Conservation (phyloP, 1,284 basidiomycete genomes). For the Vanrija pseudolonga region DNA sequence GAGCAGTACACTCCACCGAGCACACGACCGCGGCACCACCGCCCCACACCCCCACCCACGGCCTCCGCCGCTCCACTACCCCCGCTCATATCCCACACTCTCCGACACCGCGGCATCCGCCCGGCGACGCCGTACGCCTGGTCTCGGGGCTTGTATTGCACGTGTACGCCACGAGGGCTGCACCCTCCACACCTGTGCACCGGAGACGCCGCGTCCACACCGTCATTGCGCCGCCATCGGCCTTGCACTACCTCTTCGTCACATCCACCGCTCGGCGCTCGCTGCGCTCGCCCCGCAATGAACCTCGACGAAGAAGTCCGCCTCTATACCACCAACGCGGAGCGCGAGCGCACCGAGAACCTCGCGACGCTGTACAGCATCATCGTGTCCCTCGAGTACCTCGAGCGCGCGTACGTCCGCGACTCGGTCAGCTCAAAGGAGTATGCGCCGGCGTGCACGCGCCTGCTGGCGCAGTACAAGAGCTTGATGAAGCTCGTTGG, state of each 20-base stretch:
- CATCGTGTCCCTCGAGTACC: slow-evolving; percentile 85
- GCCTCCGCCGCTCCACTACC: too few relatives aligned
- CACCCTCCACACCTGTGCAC: too few relatives aligned
- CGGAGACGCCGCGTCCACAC: too few relatives aligned
- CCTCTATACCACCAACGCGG: slow-evolving; percentile 80
- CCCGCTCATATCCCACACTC: too few relatives aligned
- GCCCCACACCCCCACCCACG: too few relatives aligned
- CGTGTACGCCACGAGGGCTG: too few relatives aligned
- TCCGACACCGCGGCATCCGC: too few relatives aligned
- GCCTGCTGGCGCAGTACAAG: slow-evolving; percentile 91
- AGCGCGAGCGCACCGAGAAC: slow-evolving; percentile 84
- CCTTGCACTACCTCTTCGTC: not conserved
- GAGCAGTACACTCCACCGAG: too few relatives aligned
- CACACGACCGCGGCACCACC: too few relatives aligned
- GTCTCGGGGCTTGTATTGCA: too few relatives aligned
- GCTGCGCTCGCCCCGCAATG: slow-evolving; percentile 21
- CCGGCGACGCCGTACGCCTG: too few relatives aligned
- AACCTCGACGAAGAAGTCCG: slow-evolving; percentile 84
- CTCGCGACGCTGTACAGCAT: slow-evolving; percentile 88
- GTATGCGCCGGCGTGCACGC: slow-evolving; percentile 94
- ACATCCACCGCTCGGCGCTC: not conserved
- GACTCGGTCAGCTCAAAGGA: slow-evolving; percentile 86
- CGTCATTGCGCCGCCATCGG: too few relatives aligned
- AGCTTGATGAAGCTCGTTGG: slow-evolving; percentile 90
- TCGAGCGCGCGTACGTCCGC: slow-evolving; percentile 91